phyloP scores from a whole-genome alignment of 176 grass and related monocot genomes.

The Musa acuminata region DNA sequence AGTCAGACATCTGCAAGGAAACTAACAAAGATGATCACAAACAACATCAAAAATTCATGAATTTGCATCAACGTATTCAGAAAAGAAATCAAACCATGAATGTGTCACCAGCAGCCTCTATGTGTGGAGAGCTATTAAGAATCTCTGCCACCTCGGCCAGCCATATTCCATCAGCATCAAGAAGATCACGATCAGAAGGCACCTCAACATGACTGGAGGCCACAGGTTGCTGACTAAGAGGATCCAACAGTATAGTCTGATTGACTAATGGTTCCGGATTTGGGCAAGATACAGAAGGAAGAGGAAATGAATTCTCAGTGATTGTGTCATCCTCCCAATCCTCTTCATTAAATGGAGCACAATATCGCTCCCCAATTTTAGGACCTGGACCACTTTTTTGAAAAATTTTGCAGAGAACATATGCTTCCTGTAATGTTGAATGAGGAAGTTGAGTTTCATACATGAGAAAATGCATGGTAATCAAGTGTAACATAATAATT shows the following conservation, averaged over 20 bases:
- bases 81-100: neutral
- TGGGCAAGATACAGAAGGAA: slow-evolving; percentile 10
- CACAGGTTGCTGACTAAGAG: slow-evolving; percentile 22
- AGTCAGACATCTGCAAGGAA: slow-evolving; percentile 31
- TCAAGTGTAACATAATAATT: neutral
- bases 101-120: neutral
- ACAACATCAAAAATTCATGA: neutral
- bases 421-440: slow-evolving; percentile 49
- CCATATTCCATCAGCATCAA: neutral
- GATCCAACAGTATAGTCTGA: slow-evolving; percentile 1
- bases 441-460: neutral
- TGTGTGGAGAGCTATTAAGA: neutral
- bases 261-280: slow-evolving; percentile 21
- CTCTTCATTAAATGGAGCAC: slow-evolving; percentile 76
- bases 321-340: slow-evolving; percentile 56
- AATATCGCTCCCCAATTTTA: slow-evolving; percentile 71
- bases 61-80: neutral
- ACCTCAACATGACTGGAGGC: neutral
- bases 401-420: slow-evolving; percentile 82
- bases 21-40: slow-evolving; percentile 8
- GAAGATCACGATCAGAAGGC: neutral
- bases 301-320: slow-evolving; percentile 29
- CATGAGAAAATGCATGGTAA: neutral
- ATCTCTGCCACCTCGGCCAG: neutral
- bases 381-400: slow-evolving; percentile 78